These are phyloP conservation scores for Penstemon davidsonii DNA, from an alignment of 257 asterid genomes.

Conservation along the genomic window DNA sequence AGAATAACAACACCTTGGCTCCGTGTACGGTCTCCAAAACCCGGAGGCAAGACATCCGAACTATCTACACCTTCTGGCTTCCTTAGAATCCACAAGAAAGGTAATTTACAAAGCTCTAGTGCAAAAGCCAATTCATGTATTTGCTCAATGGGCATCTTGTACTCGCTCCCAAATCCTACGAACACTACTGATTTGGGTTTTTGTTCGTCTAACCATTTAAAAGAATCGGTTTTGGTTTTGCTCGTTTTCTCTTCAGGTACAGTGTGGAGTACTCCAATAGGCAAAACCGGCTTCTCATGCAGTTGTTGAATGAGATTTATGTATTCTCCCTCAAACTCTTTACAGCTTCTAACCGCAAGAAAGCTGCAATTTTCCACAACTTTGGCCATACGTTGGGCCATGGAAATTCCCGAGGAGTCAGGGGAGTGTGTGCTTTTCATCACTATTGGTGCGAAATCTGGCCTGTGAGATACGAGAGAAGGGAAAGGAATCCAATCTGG, in stretches of 20 bases:
- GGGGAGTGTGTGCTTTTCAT: conserved; percentile 27
- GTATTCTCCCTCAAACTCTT: conserved; percentile 45
- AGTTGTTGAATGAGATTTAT: conserved; percentile 30
- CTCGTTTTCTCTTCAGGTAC: neutral
- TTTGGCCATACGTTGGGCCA: conserved; percentile 40
- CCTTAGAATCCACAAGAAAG: conserved; percentile 50
- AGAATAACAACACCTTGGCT: conserved; percentile 36
- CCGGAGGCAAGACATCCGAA: conserved; percentile 32
- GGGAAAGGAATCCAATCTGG: conserved; percentile 44
- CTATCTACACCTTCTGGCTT: conserved; percentile 32
- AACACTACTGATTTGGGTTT: conserved; percentile 40
- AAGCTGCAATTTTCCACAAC: conserved; percentile 34
- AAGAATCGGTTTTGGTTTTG: conserved; percentile 13
- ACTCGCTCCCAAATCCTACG: conserved; percentile 58
- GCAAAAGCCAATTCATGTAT: conserved; percentile 47
- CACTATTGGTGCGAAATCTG: conserved; percentile 28
- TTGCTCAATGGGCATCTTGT: conserved; percentile 44
- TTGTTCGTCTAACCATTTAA: conserved; percentile 44
- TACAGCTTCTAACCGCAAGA: conserved; percentile 38
- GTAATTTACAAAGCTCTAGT: conserved; percentile 40
- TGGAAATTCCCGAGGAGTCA: conserved; percentile 37
- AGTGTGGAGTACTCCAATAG: conserved; percentile 44
- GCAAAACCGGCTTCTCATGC: conserved; percentile 39
- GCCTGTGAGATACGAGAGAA: conserved; percentile 35
- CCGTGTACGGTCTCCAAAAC: conserved; percentile 31